phyloP scores from a whole-genome alignment of 2,329 filamentous ascomycete species.

The Calonectria hawksworthii region DNA sequence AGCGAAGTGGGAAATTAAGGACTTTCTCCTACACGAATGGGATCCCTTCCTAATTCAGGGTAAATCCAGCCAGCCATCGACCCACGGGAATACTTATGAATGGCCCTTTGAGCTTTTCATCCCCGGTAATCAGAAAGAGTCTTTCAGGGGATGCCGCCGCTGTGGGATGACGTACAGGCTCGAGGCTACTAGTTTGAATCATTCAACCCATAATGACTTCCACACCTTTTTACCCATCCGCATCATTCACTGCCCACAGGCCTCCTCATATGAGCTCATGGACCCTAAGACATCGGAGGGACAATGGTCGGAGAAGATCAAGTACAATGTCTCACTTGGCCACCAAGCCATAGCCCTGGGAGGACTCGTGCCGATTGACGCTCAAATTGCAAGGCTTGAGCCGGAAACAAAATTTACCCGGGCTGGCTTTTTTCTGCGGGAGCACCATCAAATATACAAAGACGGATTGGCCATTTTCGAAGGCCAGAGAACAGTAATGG shows the following conservation, averaged over 20 bases:
- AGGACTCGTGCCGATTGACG: not conserved
- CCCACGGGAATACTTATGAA: not conserved
- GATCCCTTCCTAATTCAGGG: not conserved
- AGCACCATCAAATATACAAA: slow-evolving; percentile 1
- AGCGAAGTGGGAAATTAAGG: not conserved
- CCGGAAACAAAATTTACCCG: not conserved
- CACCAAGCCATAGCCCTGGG: slow-evolving; percentile 20
- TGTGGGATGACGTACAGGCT: slow-evolving; percentile 11
- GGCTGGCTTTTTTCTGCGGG: not conserved
- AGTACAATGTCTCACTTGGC: not conserved
- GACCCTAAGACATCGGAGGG: slow-evolving; percentile 9
- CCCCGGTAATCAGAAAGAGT: slow-evolving; percentile 14
- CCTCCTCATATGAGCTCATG: slow-evolving; percentile 18
- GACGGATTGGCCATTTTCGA: not conserved
- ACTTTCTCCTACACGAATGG: not conserved
- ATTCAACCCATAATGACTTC: not conserved
- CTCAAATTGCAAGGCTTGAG: not conserved
- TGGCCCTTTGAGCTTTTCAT: slow-evolving; percentile 20
- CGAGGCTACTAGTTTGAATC: not conserved
- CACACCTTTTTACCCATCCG: slow-evolving; percentile 5
- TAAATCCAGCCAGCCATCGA: not conserved
- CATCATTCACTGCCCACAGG: not conserved
- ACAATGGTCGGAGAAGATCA: not conserved
- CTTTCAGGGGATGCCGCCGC: slow-evolving; percentile 6
- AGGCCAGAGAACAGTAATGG: not conserved